A percentile compares a stretch with the other conserved stretches of the same genome.
Conservation (phyloP, 805 yeast species). For the Hanseniaspora vineae region DNA sequence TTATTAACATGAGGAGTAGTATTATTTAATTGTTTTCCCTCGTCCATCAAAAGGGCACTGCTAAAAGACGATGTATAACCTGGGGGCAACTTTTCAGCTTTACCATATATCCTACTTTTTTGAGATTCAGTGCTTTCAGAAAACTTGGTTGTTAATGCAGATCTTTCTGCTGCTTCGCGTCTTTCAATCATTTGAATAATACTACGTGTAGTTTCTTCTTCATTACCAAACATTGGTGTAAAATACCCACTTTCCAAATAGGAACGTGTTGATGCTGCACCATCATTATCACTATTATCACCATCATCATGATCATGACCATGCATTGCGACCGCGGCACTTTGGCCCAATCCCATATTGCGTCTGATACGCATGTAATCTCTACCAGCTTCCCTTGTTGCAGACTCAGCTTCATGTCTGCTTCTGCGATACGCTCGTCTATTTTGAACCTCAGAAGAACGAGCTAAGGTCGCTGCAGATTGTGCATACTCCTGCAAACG, state of each 20-base stretch:
- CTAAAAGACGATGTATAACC: slow-evolving; percentile 21
- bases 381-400: no score
- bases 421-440: no score
- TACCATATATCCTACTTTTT: slow-evolving; percentile 13
- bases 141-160: slow-evolving; percentile 13
- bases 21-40: no score
- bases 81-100: slow-evolving; percentile 16
- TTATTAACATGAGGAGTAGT: no score
- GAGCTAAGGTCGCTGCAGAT: slow-evolving; percentile 4
- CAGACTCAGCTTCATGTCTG: no score
- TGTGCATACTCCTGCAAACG: neutral
- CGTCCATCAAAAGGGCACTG: neutral
- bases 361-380: no score
- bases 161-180: slow-evolving; percentile 21
- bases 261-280: no score
- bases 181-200: slow-evolving; percentile 22
- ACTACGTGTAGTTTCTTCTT: slow-evolving; percentile 16
- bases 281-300: no score
- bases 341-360: no score
- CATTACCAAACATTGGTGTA: slow-evolving; percentile 1
- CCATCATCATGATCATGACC: no score
- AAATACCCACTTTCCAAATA: no score
- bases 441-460: neutral
- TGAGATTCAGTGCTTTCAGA: slow-evolving; percentile 17
- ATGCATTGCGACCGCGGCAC: no score